phyloP scores from a whole-genome alignment of 139 green algal species.

The Haematococcus lacustris region DNA sequence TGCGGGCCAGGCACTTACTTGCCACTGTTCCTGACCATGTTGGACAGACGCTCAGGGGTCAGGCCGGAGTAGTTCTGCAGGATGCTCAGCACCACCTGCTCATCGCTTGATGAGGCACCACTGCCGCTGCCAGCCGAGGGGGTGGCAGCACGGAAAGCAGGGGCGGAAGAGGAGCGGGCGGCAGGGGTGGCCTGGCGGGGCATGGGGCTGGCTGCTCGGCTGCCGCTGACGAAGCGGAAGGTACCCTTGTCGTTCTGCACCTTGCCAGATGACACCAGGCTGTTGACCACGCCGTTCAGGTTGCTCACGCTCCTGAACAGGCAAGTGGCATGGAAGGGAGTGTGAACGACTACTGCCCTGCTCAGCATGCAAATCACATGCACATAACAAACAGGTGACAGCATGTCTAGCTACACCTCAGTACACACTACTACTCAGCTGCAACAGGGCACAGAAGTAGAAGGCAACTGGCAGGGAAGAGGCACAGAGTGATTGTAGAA shows the following conservation, averaged over 20 bases:
- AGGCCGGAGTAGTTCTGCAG: conserved; percentile 1
- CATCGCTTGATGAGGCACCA: not conserved
- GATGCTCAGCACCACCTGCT: not conserved
- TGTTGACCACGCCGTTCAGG: not conserved
- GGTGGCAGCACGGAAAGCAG: not conserved
- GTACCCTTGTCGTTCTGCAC: conserved; percentile 8
- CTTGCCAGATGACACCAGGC: conserved; percentile 1
- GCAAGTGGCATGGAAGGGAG: too few species aligned
- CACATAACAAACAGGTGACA: too few species aligned
- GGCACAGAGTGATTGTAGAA: too few species aligned
- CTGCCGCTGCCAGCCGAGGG: not conserved
- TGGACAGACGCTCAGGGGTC: not conserved
- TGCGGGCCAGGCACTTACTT: conserved; percentile 4
- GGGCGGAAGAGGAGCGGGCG: not conserved
- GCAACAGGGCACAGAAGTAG: too few species aligned
- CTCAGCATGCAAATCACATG: too few species aligned
- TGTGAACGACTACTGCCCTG: too few species aligned
- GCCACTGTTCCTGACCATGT: not conserved
- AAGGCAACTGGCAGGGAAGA: too few species aligned
- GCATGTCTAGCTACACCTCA: too few species aligned
- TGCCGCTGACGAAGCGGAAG: not conserved
- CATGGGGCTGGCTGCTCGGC: too few species aligned
- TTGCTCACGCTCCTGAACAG: not conserved
- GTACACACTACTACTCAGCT: too few species aligned
- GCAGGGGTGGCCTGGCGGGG: too few species aligned